Percentiles rank a stretch among this genome's conserved stretches.
Conservation (phyloP, 495 filamentous ascomycete species). For the Tuber melanosporum region DNA sequence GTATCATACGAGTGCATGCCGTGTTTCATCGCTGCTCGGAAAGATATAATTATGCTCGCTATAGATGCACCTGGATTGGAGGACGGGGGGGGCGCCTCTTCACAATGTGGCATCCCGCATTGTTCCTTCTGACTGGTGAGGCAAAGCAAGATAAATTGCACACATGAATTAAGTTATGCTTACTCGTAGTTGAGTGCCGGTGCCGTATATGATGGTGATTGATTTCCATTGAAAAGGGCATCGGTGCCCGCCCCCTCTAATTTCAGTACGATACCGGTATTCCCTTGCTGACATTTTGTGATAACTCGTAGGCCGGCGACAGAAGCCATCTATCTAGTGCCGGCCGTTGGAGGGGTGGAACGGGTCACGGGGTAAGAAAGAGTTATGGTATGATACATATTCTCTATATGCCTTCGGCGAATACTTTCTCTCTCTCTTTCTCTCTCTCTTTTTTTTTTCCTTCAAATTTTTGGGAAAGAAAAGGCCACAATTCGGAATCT, state of each 20-base stretch:
- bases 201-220: neutral
- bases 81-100: neutral
- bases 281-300: neutral
- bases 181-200: neutral
- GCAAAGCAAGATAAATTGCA: neutral
- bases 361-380: neutral
- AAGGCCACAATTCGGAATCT: slow-evolving; percentile 2
- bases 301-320: neutral
- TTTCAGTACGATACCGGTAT: neutral
- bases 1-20: neutral
- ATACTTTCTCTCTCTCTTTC: neutral
- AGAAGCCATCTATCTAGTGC: neutral
- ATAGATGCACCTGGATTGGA: neutral
- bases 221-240: neutral
- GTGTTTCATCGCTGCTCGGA: neutral
- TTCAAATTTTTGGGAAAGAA: neutral
- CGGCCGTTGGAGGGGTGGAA: neutral
- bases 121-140: neutral
- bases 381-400: neutral
- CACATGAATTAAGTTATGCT: neutral
- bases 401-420: neutral
- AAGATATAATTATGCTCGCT: neutral
- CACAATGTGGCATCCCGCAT: neutral
- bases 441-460: neutral
- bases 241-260: neutral